Evolutionary conservation across 2,329 filamentous ascomycete genomes (phyloP).

Genomic region (Venturia aucupariae): DNA sequence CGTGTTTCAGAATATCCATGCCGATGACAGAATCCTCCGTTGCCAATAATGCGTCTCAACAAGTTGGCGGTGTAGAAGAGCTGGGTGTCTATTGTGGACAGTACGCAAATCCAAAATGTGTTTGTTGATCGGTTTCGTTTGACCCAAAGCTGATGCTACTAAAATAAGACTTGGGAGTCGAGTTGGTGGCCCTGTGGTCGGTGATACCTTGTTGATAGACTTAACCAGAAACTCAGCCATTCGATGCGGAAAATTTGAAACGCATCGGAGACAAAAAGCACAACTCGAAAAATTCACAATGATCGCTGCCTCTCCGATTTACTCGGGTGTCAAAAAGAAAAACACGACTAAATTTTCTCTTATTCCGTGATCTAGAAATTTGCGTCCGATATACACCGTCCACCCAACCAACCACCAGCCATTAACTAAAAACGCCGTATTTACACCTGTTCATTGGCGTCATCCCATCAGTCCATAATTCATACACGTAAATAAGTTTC

Average conservation of each 20-base stretch:
- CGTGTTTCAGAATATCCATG: not conserved
- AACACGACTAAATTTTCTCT: not conserved
- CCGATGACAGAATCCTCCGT: not conserved
- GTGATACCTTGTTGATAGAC: no score
- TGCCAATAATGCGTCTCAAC: not conserved
- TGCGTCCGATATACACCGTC: not conserved
- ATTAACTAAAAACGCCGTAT: conserved; percentile 4
- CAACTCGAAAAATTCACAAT: not conserved
- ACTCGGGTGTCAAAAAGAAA: not conserved
- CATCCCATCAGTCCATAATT: not conserved
- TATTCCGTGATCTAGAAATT: not conserved
- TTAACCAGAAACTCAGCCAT: no score
- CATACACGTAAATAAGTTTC: not conserved
- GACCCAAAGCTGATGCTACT: not conserved
- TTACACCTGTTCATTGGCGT: not conserved
- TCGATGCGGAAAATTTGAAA: not conserved
- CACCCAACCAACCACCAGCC: not conserved
- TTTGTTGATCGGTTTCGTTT: not conserved
- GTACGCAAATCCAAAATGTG: not conserved
- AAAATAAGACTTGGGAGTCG: not conserved
- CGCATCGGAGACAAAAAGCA: not conserved
- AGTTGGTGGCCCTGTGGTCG: not conserved
- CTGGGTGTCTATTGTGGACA: not conserved
- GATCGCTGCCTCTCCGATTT: no score
- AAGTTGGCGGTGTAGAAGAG: not conserved